Conservation (phyloP, 805 yeast genomes). For the Candida coleopterorum region DNA sequence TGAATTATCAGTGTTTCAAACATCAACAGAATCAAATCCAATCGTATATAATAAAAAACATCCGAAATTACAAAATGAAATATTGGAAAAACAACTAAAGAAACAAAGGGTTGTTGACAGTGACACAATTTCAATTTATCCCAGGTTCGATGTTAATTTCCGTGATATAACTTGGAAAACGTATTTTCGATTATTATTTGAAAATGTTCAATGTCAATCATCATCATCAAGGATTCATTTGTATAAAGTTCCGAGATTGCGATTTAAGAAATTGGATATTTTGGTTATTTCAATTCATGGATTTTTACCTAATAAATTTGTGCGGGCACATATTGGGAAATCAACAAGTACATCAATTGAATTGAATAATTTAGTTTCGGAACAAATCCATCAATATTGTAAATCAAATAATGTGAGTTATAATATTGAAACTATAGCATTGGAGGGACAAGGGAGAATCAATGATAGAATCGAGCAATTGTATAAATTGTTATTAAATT, state of each 20-base stretch:
- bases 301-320: constrained; percentile 37
- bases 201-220: no score
- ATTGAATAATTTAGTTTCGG: constrained; percentile 25
- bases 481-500: constrained; percentile 24
- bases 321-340: constrained; percentile 31
- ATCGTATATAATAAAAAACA: constrained; percentile 27
- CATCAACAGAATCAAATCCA: constrained; percentile 29
- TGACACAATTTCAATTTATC: constrained; percentile 7
- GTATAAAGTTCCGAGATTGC: constrained; percentile 12
- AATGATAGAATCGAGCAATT: constrained; percentile 23
- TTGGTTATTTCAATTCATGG: constrained; percentile 36
- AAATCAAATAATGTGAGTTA: constrained; percentile 8
- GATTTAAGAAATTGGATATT: constrained; percentile 13
- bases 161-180: constrained; percentile 21
- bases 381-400: constrained; percentile 27
- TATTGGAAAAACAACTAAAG: constrained; percentile 5
- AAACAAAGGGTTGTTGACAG: neutral
- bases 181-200: no score
- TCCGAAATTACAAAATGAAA: constrained; percentile 32
- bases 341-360: constrained; percentile 31
- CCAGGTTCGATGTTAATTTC: constrained; percentile 19
- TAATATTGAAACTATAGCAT: constrained; percentile 32
- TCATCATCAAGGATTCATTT: constrained; percentile 27
- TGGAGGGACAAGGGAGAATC: constrained; percentile 38
- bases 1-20: constrained; percentile 32